Conservation (phyloP, 371 early-diverging fungal species). For the Chytridiales sp. region DNA sequence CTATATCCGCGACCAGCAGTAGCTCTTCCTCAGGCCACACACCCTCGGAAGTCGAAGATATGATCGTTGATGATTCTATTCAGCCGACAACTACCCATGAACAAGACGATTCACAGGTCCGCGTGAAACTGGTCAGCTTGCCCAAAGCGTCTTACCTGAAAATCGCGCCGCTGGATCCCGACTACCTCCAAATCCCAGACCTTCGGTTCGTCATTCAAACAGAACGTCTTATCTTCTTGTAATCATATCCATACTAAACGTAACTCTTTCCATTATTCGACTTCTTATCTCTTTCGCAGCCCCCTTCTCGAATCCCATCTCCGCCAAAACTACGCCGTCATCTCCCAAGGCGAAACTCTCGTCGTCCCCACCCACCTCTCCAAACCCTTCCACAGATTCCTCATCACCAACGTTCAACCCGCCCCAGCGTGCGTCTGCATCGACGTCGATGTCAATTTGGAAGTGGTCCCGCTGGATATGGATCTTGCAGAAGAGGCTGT, state of each 20-base stretch:
- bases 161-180: constrained; percentile 61
- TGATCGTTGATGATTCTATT: neutral
- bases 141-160: constrained; percentile 71
- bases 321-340: constrained; percentile 68
- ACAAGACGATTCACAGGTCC: neutral
- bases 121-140: constrained; percentile 35
- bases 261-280: neutral
- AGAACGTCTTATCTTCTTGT: neutral
- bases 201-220: constrained; percentile 41
- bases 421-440: constrained; percentile 64
- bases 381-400: constrained; percentile 43
- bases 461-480: constrained; percentile 62
- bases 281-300: constrained; percentile 16
- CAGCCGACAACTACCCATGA: constrained; percentile 50
- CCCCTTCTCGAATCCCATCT: constrained; percentile 75
- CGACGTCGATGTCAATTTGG: constrained; percentile 84
- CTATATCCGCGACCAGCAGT: neutral
- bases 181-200: constrained; percentile 65
- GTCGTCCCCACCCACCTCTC: constrained; percentile 45
- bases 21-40: neutral
- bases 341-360: constrained; percentile 67
- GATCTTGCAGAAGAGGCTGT: constrained; percentile 37
- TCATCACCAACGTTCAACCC: constrained; percentile 70
- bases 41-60: neutral
- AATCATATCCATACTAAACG: neutral